Base-by-base conservation (phyloP, 1,284 basidiomycete genomes). In the Cronartium ribicola region DNA sequence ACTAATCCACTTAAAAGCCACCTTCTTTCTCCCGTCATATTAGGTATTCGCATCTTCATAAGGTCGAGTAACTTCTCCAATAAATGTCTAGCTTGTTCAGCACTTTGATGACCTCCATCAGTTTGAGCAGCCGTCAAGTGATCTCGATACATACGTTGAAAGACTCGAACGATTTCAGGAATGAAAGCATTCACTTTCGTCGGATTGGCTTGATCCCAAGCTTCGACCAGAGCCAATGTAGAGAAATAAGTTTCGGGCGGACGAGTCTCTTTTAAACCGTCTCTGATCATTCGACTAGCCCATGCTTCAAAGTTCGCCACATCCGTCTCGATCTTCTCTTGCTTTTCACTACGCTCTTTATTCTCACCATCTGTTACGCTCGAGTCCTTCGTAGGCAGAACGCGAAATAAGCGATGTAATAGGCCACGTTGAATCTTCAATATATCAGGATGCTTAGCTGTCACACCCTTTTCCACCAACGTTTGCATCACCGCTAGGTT, bases 121-220 rank as follows among this genome's bases (percentile, higher is more conserved):
- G 76, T 14, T 10, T 84, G 79, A 14, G 78, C 76, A 13, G 87
- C 85, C 76, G 86, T 85, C 8, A 92, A 86, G 79, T 98, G 94
- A 40, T 98, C 94, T 81, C 94, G 94, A 75, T 90, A 87, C 36
- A 96, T 85, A 80, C 90, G 92, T 78, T 87, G 89, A 67, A 98
- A 86, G 5, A 96, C 86, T 80, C 91, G 94, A 83, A 94, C 88
- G 13, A 98, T 84, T 10, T 87, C 85, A 1, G 85, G 83, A 44
- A 89, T 85, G 82, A 95, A 94, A 0, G 86, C 84, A 78, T 98
- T 94, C 64, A 95, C 88, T 71, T 91, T 88, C 79, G 93, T 90
- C 0, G 93, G 90, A 36, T 88, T 86, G 41, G 88, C 86, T 78
- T 90, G 87, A n/a, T 94, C 88, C 78, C 95, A 89, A 0, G 92